phyloP scores from a whole-genome alignment of 768 basidiomycete species.

The Lactarius psammicola region DNA sequence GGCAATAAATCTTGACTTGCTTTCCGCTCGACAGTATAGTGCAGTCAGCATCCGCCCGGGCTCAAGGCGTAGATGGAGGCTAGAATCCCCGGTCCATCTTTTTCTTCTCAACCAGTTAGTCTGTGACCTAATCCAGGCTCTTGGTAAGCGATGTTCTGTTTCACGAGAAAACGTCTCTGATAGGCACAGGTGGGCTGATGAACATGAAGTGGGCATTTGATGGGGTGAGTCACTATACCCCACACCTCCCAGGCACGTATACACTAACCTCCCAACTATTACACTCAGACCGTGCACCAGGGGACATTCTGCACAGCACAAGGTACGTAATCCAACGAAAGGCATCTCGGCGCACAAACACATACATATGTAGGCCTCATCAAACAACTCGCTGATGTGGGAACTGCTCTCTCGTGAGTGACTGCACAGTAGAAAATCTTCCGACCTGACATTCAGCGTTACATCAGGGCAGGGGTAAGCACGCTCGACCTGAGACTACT shows the following conservation, averaged over 20 bases:
- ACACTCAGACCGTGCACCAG: background rate
- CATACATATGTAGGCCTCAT: constrained; percentile 17
- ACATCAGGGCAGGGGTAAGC: constrained; percentile 19
- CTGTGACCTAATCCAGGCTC: constrained; percentile 34
- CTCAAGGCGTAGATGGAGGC: constrained; percentile 26
- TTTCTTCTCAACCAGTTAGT: constrained; percentile 34
- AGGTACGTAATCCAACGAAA: constrained; percentile 8
- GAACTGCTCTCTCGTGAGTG: constrained; percentile 28
- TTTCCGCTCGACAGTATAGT: constrained; percentile 27
- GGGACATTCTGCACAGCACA: constrained; percentile 24
- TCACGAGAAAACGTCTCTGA: background rate
- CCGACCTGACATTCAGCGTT: background rate
- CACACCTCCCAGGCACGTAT: background rate
- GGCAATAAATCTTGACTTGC: background rate
- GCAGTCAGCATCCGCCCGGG: constrained; percentile 26
- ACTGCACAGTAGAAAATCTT: background rate
- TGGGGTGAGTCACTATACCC: constrained; percentile 33
- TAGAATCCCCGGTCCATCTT: constrained; percentile 32
- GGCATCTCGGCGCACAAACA: background rate
- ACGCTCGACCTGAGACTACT: background rate
- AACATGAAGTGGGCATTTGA: constrained; percentile 38
- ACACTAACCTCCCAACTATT: background rate
- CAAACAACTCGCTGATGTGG: constrained; percentile 26
- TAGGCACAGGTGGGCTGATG: constrained; percentile 39
- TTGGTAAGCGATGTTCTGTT: constrained; percentile 25